phyloP scores from a whole-genome alignment of 2,329 filamentous ascomycete genomes.

The Didymella lethalis region DNA sequence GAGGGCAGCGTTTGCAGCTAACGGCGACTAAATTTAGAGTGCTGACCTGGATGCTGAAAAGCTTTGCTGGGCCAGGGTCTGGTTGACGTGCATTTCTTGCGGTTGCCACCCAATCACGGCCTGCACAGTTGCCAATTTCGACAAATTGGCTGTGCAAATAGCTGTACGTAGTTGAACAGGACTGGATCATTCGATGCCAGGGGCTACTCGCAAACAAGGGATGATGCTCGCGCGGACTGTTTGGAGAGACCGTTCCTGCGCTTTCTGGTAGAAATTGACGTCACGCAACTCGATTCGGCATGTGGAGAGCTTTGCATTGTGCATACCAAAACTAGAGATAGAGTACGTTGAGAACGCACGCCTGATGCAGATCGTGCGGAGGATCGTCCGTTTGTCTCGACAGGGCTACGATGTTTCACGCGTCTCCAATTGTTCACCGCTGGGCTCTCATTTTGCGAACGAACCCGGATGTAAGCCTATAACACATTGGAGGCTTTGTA shows the following conservation, averaged over 20 bases:
- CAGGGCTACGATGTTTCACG: neutral
- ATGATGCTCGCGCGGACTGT: neutral
- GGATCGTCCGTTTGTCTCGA: slow-evolving; percentile 1
- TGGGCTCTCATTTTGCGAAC: too few relatives aligned
- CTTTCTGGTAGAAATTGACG: slow-evolving; percentile 3
- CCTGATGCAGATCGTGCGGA: slow-evolving; percentile 11
- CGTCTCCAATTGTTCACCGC: neutral
- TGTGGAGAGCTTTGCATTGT: slow-evolving; percentile 11
- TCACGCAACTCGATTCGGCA: slow-evolving; percentile 6
- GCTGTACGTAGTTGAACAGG: slow-evolving; percentile 3
- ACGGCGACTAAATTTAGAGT: slow-evolving; percentile 22
- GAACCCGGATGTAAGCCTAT: too few relatives aligned
- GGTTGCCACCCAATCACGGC: slow-evolving; percentile 15
- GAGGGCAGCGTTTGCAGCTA: slow-evolving; percentile 11
- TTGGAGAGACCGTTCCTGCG: neutral
- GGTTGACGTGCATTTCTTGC: neutral
- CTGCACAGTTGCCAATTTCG: neutral
- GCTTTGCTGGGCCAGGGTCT: slow-evolving; percentile 12
- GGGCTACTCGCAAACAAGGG: neutral
- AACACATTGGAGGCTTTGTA: too few relatives aligned
- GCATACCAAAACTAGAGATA: slow-evolving; percentile 3
- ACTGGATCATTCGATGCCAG: slow-evolving; percentile 6
- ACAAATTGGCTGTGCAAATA: neutral
- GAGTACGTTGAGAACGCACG: neutral
- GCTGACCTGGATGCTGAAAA: slow-evolving; percentile 16